Base-by-base conservation (phyloP, 139 green algal genomes). In the Chlamydomonas sp. region DNA sequence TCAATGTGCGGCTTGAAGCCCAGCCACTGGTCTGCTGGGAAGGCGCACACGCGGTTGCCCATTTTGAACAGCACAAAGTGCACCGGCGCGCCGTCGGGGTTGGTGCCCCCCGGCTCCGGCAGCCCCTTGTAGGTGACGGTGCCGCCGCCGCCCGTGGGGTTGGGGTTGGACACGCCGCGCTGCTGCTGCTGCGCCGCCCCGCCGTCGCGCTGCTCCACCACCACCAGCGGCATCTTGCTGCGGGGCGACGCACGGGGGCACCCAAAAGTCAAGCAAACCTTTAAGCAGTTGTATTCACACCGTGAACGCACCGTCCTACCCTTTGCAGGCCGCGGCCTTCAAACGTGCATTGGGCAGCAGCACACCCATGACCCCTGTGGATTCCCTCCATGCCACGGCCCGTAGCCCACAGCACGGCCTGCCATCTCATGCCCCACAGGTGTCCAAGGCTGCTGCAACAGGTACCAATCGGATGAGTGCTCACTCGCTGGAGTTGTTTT, bases 1-100 rank as follows among this genome's bases (percentile, higher is more conserved):
- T 88, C 83, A 16, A 88, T 71, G 58, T 88, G 83, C 20, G 83
- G 83, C 16, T 81, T 81, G 83, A 88, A 88, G 12, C 8, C 63
- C 2, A 82, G 69, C 73, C 74, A 88, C 74, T 69, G 73, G n/a
- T 88, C 83, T 6, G 83, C 83, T 16, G 83, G 83, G 63, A 82
- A 81, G n/a, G 83, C 83, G 15, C 59, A 76, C 6, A 81, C 63
- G 18, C 63, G 63, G 74, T 64, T 64, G 63, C 74, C 83, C 2
- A 31, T 49, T 57, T 61, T 60, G 20, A 86, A 86, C 14, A 86
- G 60, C 4, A 86, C 60, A 60, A 80, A 86, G 82, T 86, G 82
- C 82, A 86, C 59, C 68, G 82, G 82, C 0, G 82, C 71, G 61
- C 82, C 82, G 2, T 86, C 80, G 71, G 57, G 7, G 20, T 79